Evolutionary conservation across 768 basidiomycete species (phyloP).

Genomic region (Hemileccinum impolitum): DNA sequence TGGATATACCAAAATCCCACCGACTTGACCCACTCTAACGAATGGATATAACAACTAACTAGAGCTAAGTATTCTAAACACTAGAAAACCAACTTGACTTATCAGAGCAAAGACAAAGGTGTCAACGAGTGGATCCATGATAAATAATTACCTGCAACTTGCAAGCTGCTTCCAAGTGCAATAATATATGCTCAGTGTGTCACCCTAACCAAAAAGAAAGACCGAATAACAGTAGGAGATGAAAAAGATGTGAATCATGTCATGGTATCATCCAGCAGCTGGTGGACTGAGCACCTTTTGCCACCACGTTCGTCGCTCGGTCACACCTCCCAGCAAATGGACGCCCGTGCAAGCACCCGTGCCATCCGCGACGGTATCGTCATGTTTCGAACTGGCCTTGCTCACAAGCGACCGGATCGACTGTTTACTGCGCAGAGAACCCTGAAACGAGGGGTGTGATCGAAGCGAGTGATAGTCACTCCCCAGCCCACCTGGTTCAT

Average conservation of each 20-base stretch:
- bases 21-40: background rate
- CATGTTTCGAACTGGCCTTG: slow-evolving; percentile 3
- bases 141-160: background rate
- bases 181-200: background rate
- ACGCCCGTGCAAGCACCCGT: background rate
- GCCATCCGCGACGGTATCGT: background rate
- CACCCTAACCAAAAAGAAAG: background rate
- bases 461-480: slow-evolving; percentile 31
- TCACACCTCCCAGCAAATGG: background rate
- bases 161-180: background rate
- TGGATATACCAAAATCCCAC: background rate
- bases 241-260: background rate
- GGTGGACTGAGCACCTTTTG: slow-evolving; percentile 28
- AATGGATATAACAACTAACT: background rate
- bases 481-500: slow-evolving; percentile 6
- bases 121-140: background rate
- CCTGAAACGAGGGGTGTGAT: slow-evolving; percentile 23
- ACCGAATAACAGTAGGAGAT: background rate
- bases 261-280: slow-evolving; percentile 3
- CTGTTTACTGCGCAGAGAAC: slow-evolving; percentile 20
- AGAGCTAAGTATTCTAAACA: background rate
- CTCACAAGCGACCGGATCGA: slow-evolving; percentile 20
- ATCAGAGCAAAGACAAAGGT: background rate
- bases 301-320: slow-evolving; percentile 31
- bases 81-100: background rate